Conservation (phyloP, 495 filamentous ascomycete genomes). For the Neurospora cerealis region DNA sequence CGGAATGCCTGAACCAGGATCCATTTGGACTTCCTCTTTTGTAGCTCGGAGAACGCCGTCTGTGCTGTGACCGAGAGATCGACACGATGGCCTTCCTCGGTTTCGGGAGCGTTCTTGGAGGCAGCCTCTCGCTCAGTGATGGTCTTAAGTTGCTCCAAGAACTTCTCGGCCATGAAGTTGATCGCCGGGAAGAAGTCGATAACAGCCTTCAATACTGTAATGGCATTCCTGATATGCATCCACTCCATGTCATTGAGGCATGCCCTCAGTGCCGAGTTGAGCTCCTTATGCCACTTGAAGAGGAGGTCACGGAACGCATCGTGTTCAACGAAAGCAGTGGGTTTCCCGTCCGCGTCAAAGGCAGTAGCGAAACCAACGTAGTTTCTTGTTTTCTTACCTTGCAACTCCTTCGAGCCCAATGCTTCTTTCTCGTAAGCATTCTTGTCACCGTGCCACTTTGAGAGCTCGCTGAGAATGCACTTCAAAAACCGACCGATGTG, state of each 20-base stretch:
- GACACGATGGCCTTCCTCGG: conserved; percentile 56
- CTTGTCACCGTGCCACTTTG: conserved; percentile 73
- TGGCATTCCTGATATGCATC: conserved; percentile 96
- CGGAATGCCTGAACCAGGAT: conserved; percentile 75
- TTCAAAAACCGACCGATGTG: conserved; percentile 83
- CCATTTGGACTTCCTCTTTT: conserved; percentile 70
- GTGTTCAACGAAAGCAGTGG: conserved; percentile 60
- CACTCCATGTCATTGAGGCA: conserved; percentile 79
- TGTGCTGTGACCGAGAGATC: conserved; percentile 88
- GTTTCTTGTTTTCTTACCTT: conserved; percentile 25
- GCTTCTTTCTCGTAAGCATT: conserved; percentile 71
- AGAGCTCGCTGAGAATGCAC: conserved; percentile 65
- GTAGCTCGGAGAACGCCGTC: conserved; percentile 72
- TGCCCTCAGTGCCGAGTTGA: conserved; percentile 63
- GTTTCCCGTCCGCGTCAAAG: conserved; percentile 54
- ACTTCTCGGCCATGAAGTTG: conserved; percentile 72
- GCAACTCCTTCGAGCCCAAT: conserved; percentile 31
- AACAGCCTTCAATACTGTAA: conserved; percentile 76
- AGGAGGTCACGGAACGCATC: conserved; percentile 78
- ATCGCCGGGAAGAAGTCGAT: conserved; percentile 75
- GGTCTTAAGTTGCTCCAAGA: conserved; percentile 58
- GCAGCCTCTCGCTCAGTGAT: conserved; percentile 61
- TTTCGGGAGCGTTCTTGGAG: conserved; percentile 47
- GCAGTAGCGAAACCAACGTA: conserved; percentile 49
- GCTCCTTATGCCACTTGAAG: conserved; percentile 78